Percentiles rank a stretch among this genome's conserved stretches.
Conservation (phyloP, 2,329 filamentous ascomycete species). For the Emericellopsis atlantica region DNA sequence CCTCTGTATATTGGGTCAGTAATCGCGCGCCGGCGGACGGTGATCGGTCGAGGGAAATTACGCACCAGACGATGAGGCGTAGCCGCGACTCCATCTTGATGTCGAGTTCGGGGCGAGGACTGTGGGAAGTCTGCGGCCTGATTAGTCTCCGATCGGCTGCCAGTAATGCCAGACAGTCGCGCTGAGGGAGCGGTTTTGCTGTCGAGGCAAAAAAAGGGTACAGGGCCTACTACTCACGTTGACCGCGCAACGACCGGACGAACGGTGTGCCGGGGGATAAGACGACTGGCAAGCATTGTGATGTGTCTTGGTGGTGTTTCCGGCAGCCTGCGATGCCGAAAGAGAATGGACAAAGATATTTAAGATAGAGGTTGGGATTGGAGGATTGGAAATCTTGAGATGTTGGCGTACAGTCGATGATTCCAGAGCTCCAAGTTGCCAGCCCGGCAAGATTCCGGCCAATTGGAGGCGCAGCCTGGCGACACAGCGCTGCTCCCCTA, state of each 20-base stretch:
- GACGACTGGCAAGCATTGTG: slow-evolving; percentile 42
- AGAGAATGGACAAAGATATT: neutral
- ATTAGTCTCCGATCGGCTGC: neutral
- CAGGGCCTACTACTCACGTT: slow-evolving; percentile 27
- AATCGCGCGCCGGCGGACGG: neutral
- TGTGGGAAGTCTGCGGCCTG: slow-evolving; percentile 29
- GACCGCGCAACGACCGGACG: slow-evolving; percentile 42
- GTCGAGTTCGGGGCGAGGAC: slow-evolving; percentile 30
- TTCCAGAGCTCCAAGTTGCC: too few species aligned
- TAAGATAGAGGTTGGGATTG: neutral
- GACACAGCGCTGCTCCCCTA: neutral
- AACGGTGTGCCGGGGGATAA: slow-evolving; percentile 45
- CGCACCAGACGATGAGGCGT: slow-evolving; percentile 45
- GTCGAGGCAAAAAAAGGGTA: too few species aligned
- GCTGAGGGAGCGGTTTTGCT: neutral
- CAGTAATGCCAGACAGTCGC: neutral
- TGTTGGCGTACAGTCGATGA: too few species aligned
- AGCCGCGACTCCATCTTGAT: slow-evolving; percentile 43
- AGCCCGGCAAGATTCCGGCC: neutral
- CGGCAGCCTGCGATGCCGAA: slow-evolving; percentile 1
- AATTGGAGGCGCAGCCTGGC: neutral
- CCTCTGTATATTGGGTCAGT: slow-evolving; percentile 42
- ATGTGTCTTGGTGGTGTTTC: slow-evolving; percentile 1
- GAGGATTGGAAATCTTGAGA: too few species aligned
- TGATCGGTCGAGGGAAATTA: slow-evolving; percentile 11